Evolutionary conservation across 805 yeast genomes (phyloP), one percentile per base, ranked within the genome.

Genomic region (Peterozyma toletana): DNA sequence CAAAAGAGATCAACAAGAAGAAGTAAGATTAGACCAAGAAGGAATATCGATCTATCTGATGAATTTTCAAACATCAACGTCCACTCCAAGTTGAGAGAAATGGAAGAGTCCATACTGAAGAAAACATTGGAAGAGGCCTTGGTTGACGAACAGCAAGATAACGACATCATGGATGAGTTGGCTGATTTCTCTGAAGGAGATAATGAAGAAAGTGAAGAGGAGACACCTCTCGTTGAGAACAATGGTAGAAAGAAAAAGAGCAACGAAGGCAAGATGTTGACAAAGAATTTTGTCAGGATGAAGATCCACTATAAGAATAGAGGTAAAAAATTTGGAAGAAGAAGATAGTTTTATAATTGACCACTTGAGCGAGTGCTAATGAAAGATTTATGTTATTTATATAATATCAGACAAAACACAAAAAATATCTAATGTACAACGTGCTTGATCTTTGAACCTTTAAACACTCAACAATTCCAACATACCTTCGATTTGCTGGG

Each of bases 401-500:
- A 11, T 14, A 37, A 21, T 15, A n/a, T 21, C 14, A 7, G n/a
- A n/a, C 27, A 21, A 21, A 21, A 21, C 17, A 17, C 27, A 30
- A 31, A 21, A 21, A 21, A 21, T 21, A 21, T 21, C 27, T 18
- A 29, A 10, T 21, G 27, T 21, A 21, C 27, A 21, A 7, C 27
- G 27, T 5, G 27, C 27, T 33, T 9, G 17, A n/a, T 21, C 5
- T 18, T 27, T 9, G 13, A 10, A 30, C 38, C 43, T 51, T 42
- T 64, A 74, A 48, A 65, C 75, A 41, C 89, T 82, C 54, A 91
- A 70, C 53, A 93, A 64, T 63, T 88, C 95, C 54, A 93, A 68
- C 97, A 93, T 93, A 43, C 99, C 99, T 55, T 85, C 88, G 37
- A 93, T 79, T 59, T 80, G 83, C 60, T 83, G 85, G 6, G 97